A percentile compares a stretch with the other conserved stretches of the same genome.
These are phyloP conservation scores for Penium margaritaceum DNA, from an alignment of 139 green algal species.

Conservation along the genomic window DNA sequence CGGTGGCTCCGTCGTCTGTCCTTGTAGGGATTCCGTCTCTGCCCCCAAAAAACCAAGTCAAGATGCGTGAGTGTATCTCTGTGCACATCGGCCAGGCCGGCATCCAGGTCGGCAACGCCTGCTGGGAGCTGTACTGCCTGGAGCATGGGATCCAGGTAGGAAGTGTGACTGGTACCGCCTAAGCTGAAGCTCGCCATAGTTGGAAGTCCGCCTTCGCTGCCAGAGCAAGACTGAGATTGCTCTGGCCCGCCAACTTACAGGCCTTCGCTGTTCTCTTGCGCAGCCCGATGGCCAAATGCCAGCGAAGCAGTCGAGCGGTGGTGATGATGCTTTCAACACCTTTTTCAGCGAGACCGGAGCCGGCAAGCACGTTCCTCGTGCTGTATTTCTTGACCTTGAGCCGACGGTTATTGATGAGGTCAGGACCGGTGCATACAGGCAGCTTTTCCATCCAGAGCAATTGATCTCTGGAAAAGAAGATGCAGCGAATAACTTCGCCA, in stretches of 20 bases:
- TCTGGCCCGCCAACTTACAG: too few species aligned
- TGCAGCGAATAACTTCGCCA: slow-evolving; percentile 59
- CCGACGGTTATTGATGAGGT: slow-evolving; percentile 62
- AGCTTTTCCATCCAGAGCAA: slow-evolving; percentile 62
- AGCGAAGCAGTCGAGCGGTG: slow-evolving; percentile 59
- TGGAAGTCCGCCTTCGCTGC: too few species aligned
- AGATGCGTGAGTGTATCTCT: slow-evolving; percentile 18
- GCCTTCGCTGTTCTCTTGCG: too few species aligned
- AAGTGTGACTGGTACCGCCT: too few species aligned
- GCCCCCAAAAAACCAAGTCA: too few species aligned
- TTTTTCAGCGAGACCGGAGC: slow-evolving; percentile 61
- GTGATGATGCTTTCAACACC: slow-evolving; percentile 61
- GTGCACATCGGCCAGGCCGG: slow-evolving; percentile 48
- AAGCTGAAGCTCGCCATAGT: too few species aligned
- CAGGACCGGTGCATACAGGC: slow-evolving; percentile 56
- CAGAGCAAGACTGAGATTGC: too few species aligned
- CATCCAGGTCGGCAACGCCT: slow-evolving; percentile 94
- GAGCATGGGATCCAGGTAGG: slow-evolving; percentile 88
- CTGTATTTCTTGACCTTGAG: slow-evolving; percentile 57
- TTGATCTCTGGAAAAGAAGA: slow-evolving; percentile 60
- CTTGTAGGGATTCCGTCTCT: too few species aligned
- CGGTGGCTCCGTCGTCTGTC: too few species aligned
- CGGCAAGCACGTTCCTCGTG: slow-evolving; percentile 57
- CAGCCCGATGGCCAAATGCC: slow-evolving; percentile 59
- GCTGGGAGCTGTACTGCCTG: slow-evolving; percentile 98